Conservation (phyloP, 1,284 basidiomycete genomes). For the Melampsora larici-populina region DNA sequence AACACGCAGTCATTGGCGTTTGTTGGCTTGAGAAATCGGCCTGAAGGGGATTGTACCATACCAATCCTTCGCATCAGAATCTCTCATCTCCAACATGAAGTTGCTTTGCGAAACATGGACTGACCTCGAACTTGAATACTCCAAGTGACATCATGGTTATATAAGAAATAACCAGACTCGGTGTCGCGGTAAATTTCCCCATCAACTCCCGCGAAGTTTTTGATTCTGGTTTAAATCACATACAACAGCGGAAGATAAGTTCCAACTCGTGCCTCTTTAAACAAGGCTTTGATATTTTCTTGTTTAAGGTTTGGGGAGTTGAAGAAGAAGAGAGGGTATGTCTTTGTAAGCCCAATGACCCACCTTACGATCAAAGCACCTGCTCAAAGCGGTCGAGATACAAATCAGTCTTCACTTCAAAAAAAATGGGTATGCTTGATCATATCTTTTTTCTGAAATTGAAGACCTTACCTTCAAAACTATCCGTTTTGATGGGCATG, state of each 20-base stretch:
- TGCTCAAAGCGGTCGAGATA: neutral
- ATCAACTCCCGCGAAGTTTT: slow-evolving; percentile 27
- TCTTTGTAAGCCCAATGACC: neutral
- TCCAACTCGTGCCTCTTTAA: neutral
- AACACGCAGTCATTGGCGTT: slow-evolving; percentile 34
- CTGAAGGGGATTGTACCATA: neutral
- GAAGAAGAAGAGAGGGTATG: neutral
- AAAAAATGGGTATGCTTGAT: no score
- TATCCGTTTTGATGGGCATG: slow-evolving; percentile 27
- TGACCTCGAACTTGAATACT: slow-evolving; percentile 42
- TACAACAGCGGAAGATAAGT: neutral
- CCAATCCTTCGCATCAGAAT: no score
- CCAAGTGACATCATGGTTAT: slow-evolving; percentile 30
- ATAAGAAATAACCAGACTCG: slow-evolving; percentile 31
- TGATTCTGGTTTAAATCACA: slow-evolving; percentile 8
- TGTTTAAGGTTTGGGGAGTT: neutral
- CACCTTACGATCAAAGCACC: slow-evolving; percentile 36
- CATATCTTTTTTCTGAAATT: no score
- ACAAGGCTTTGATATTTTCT: neutral
- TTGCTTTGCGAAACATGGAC: neutral
- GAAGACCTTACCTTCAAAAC: slow-evolving; percentile 24
- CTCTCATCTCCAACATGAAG: no score
- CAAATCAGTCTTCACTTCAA: neutral
- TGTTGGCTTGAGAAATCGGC: slow-evolving; percentile 36
- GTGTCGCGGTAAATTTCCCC: slow-evolving; percentile 7